Base-by-base conservation (phyloP, 2,329 filamentous ascomycete species). In the Penicillium sp. region DNA sequence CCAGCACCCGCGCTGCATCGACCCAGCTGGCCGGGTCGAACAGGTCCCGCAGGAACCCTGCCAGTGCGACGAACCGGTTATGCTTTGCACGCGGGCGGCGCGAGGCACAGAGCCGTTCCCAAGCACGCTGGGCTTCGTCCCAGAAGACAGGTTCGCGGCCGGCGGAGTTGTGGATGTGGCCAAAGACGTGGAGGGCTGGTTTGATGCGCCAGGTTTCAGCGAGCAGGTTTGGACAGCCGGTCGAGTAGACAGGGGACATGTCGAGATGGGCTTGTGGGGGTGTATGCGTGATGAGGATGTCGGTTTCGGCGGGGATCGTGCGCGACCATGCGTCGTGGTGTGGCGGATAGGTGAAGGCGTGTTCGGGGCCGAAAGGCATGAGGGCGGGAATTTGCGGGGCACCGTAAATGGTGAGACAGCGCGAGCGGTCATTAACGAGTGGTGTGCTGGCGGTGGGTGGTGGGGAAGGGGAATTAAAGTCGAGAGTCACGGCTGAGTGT, bases 201-300 rank as follows among this genome's bases (percentile, higher is more conserved):
- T 84, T 86, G 10, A 91, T 85, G 31, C 88, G 83, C 86, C 88
- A 90, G 16, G 89, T 73, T 66, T 95, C 91, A 13, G 79, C 74
- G 5, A 93, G 79, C 5, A 96, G 80, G 52, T 83, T 81, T 6
- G 86, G 83, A 61, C 89, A 92, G 51, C 90, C 91, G 40, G 91
- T 76, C 2, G 81, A 85, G 47, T 86, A 81, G 61, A 88, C 62
- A 1, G 74, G 74, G 21, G 74, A 75, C 18, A 79, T 61, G 57
- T 80, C 88, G 29, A 87, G 79, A 68, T 96, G 90, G 67, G 85
- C 80, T 70, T 84, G 84, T 1, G 91, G 90, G 24, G 92, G 92
- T 1, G 85, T 86, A 67, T 96, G 92, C 1, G 92, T 95, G 42
- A 96, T 75, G 13, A 96, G 80, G 48, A 96, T 83, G 63, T 96